phyloP scores from a whole-genome alignment of 2,329 filamentous ascomycete species.

The Fusarium chuoi region DNA sequence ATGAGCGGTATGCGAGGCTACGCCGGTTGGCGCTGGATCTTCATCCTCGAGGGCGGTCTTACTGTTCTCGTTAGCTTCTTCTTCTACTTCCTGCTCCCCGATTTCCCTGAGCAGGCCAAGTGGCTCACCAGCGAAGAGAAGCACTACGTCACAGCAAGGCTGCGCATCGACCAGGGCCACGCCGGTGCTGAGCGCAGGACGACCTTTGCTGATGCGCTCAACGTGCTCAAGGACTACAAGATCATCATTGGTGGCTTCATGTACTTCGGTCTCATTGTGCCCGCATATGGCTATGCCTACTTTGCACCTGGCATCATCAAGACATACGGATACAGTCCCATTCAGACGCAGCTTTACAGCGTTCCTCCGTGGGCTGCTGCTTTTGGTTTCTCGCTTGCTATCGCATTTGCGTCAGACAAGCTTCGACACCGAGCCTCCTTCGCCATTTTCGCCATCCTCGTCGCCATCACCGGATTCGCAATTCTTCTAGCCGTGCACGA shows the following conservation, averaged over 20 bases:
- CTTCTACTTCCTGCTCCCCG: slow-evolving; percentile 76
- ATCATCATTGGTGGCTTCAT: slow-evolving; percentile 80
- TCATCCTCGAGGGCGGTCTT: slow-evolving; percentile 78
- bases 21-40: slow-evolving; percentile 82
- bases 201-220: slow-evolving; percentile 66
- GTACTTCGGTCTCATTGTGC: slow-evolving; percentile 84
- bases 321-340: slow-evolving; percentile 70
- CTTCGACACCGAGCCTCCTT: slow-evolving; percentile 79
- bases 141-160: slow-evolving; percentile 70
- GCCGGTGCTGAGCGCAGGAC: slow-evolving; percentile 72
- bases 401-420: slow-evolving; percentile 78
- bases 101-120: slow-evolving; percentile 78
- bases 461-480: slow-evolving; percentile 78
- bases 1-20: slow-evolving; percentile 79
- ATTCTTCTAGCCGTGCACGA: slow-evolving; percentile 79
- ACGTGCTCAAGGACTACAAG: slow-evolving; percentile 78
- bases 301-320: slow-evolving; percentile 79
- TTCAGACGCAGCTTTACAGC: slow-evolving; percentile 67
- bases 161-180: slow-evolving; percentile 75
- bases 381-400: slow-evolving; percentile 80
- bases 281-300: slow-evolving; percentile 81
- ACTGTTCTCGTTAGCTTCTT: slow-evolving; percentile 70
- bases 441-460: slow-evolving; percentile 71
- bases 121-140: slow-evolving; percentile 80
- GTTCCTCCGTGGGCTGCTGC: slow-evolving; percentile 73